Conservation (phyloP, 306 rosid species). For the Vigna trinervia region DNA sequence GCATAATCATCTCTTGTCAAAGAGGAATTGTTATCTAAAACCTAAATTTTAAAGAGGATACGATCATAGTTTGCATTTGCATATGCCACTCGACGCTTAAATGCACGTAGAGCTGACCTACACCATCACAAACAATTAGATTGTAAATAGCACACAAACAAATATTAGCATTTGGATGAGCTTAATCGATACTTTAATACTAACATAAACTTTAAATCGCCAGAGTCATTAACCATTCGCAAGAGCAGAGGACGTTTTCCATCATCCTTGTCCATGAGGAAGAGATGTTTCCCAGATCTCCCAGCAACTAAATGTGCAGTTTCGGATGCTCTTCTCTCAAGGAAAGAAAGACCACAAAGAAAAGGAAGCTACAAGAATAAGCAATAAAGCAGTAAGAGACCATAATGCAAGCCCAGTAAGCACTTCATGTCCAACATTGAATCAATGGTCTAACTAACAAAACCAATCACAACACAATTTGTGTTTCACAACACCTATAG, state of each 20-base stretch:
- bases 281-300: slow-evolving; percentile 96
- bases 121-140: slow-evolving; percentile 43
- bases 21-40: slow-evolving; percentile 15
- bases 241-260: slow-evolving; percentile 87
- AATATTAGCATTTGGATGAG: slow-evolving; percentile 36
- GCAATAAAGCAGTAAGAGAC: slow-evolving; percentile 10
- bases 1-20: slow-evolving; percentile 13
- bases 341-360: slow-evolving; percentile 92
- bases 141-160: slow-evolving; percentile 33
- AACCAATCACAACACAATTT: not conserved
- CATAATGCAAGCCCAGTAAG: slow-evolving; percentile 26
- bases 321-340: slow-evolving; percentile 89
- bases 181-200: slow-evolving; percentile 46
- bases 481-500: not conserved
- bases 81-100: slow-evolving; percentile 92
- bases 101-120: slow-evolving; percentile 84
- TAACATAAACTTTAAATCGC: slow-evolving; percentile 86
- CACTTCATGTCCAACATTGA: not conserved
- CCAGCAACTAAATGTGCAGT: slow-evolving; percentile 94
- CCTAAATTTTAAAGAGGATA: slow-evolving; percentile 63
- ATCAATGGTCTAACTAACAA: slow-evolving; percentile 20
- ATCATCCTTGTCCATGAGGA: slow-evolving; percentile 76
- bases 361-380: slow-evolving; percentile 73
- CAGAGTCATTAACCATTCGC: slow-evolving; percentile 81
- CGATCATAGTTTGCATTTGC: slow-evolving; percentile 94